These are phyloP conservation scores for Conidiobolus incongruus DNA, from an alignment of 371 early-diverging fungal species.

Conservation along the genomic window DNA sequence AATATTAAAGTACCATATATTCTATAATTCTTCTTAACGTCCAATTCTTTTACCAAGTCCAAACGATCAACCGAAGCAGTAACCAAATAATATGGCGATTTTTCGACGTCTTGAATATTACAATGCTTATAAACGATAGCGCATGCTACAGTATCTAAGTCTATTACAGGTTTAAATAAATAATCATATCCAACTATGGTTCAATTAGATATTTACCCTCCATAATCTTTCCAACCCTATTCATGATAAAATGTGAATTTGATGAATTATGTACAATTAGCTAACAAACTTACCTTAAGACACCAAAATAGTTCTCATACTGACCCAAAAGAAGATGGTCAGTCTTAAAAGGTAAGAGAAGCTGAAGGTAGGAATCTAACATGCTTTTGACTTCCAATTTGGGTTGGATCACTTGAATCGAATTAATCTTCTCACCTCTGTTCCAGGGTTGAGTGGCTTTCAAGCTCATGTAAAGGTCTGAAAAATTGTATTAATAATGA, in stretches of 20 bases:
- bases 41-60: constrained; percentile 42
- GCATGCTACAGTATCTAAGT: constrained; percentile 70
- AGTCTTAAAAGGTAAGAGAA: constrained; percentile 50
- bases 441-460: no score
- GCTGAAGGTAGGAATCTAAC: constrained; percentile 61
- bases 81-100: constrained; percentile 48
- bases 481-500: no score
- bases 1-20: no score
- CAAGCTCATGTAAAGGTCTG: no score
- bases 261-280: background rate
- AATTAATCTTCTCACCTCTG: no score
- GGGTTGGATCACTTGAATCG: no score
- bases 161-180: constrained; percentile 6
- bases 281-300: constrained; percentile 8
- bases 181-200: background rate
- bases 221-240: constrained; percentile 33
- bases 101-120: constrained; percentile 28
- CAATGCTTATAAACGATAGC: constrained; percentile 58
- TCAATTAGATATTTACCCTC: constrained; percentile 21
- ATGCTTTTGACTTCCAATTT: constrained; percentile 11
- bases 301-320: constrained; percentile 50
- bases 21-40: constrained; percentile 38
- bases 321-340: constrained; percentile 50
- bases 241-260: constrained; percentile 5
- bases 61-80: constrained; percentile 82